Evolutionary conservation across 139 green algal species (phyloP), one percentile per base, ranked within the genome.

Genomic region (Ulvella scutata): DNA sequence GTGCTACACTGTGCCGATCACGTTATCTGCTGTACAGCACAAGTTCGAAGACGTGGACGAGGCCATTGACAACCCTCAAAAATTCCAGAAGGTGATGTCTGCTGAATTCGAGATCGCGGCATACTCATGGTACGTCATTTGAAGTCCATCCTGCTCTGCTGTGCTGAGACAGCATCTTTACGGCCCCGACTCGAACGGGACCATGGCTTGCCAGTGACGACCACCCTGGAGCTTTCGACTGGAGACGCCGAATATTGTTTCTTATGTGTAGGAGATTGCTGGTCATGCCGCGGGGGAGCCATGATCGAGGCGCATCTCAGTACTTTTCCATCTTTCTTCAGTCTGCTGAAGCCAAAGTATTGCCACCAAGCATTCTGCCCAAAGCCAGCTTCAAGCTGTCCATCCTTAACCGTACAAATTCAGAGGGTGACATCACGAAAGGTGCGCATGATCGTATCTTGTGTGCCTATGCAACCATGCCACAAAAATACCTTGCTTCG

Each of bases 321-420:
- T 51, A 61, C 33, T 26, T 96, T 38, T 83, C 88, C 3, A 40
- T 93, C 17, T 96, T 90, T 78, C 76, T 96, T 75, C 86, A 93
- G 34, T 86, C 85, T 17, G 81, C 88, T 13, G 91, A 96, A 21
- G 75, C 85, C 0, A 43, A 86, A 2, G 84, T 74, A 51, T 76
- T 76, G 29, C 86, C 85, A 0, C 28, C 75, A 2, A 67, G 84
- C 36, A 87, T 92, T 81, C 79, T 75, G 29, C 87, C 90, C 28
- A 79, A 60, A 13, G 93, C 90, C 7, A 61, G 36, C 2, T 98
- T 98, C 79, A 90, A 83, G 26, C 80, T 98, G 2, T 78, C 38
- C 10, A 35, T 98, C 0, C 40, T 94, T 21, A 92, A 96, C 78
- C 86, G 91, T 43, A 59, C 78, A 4, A 79, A 90, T 34, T 72